These are phyloP conservation scores for Leishmania major DNA, from an alignment of 208 protist genomes.

Conservation along the genomic window DNA sequence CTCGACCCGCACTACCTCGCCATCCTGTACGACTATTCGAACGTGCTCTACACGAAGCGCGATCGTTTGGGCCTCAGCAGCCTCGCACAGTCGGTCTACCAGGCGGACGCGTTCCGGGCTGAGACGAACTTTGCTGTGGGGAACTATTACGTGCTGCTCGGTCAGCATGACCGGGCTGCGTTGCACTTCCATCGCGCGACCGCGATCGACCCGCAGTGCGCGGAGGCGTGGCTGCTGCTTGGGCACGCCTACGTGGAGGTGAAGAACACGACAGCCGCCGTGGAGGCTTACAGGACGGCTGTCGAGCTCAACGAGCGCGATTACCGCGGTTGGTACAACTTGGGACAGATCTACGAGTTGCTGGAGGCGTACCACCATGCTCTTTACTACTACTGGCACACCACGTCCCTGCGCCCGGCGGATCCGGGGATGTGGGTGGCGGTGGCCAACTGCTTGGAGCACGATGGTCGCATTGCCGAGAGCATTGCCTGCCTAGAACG, in stretches of 20 bases:
- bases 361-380: slow-evolving; percentile 95
- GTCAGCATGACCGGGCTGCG: slow-evolving; percentile 95
- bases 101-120: slow-evolving; percentile 94
- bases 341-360: slow-evolving; percentile 98
- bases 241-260: slow-evolving; percentile 97
- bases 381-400: slow-evolving; percentile 97
- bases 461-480: slow-evolving; percentile 70
- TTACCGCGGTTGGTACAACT: slow-evolving; percentile 97
- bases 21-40: slow-evolving; percentile 95
- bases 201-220: slow-evolving; percentile 86
- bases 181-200: slow-evolving; percentile 95
- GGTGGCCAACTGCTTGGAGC: slow-evolving; percentile 80
- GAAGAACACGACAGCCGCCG: slow-evolving; percentile 94
- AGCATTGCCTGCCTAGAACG: slow-evolving; percentile 78
- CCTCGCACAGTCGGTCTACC: slow-evolving; percentile 93
- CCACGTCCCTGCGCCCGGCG: slow-evolving; percentile 90
- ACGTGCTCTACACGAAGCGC: slow-evolving; percentile 97
- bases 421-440: slow-evolving; percentile 95
- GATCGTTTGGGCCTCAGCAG: slow-evolving; percentile 84
- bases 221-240: slow-evolving; percentile 96
- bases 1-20: slow-evolving; percentile 93
- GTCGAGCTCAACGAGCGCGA: slow-evolving; percentile 93
- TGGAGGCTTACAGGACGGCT: slow-evolving; percentile 96
- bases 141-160: slow-evolving; percentile 97
- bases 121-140: slow-evolving; percentile 98